Conservation (phyloP, 495 filamentous ascomycete species). For the Stereocaulon alpinum region DNA sequence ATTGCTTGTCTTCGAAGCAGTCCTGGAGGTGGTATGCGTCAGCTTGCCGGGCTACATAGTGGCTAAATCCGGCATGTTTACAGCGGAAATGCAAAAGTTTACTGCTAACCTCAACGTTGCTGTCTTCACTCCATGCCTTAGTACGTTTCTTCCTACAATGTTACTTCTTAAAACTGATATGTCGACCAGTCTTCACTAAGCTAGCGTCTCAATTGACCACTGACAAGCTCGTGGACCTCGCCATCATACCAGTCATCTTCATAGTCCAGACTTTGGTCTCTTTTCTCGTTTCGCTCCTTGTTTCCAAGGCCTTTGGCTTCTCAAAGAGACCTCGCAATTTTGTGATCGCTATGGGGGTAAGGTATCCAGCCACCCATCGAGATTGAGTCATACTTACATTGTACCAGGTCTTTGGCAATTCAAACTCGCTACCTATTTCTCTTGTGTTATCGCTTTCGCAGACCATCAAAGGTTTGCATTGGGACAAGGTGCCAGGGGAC, state of each 20-base stretch:
- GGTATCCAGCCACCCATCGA: conserved; percentile 14
- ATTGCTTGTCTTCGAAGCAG: conserved; percentile 89
- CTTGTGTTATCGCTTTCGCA: conserved; percentile 88
- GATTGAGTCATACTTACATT: conserved; percentile 2
- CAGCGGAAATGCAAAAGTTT: conserved; percentile 89
- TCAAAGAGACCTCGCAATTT: conserved; percentile 81
- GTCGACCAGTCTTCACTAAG: conserved; percentile 77
- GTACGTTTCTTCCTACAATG: conserved; percentile 40
- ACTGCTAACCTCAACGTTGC: conserved; percentile 88
- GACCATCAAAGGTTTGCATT: conserved; percentile 83
- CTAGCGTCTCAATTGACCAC: conserved; percentile 90
- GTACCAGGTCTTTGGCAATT: conserved; percentile 80
- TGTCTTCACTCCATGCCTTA: conserved; percentile 92
- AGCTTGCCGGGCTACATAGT: conserved; percentile 92
- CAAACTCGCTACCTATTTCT: conserved; percentile 94
- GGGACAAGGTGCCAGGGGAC: conserved; percentile 80
- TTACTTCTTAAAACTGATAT: not conserved
- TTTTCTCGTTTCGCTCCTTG: conserved; percentile 56
- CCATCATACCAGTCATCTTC: conserved; percentile 90
- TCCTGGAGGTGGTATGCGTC: conserved; percentile 92
- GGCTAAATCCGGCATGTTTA: conserved; percentile 80
- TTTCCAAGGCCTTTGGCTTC: conserved; percentile 69
- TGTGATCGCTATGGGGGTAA: conserved; percentile 87
- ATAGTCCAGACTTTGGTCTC: conserved; percentile 75
- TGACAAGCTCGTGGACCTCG: conserved; percentile 78